These are phyloP conservation scores for Tuber brumale DNA, from an alignment of 495 filamentous ascomycete genomes.

Conservation along the genomic window DNA sequence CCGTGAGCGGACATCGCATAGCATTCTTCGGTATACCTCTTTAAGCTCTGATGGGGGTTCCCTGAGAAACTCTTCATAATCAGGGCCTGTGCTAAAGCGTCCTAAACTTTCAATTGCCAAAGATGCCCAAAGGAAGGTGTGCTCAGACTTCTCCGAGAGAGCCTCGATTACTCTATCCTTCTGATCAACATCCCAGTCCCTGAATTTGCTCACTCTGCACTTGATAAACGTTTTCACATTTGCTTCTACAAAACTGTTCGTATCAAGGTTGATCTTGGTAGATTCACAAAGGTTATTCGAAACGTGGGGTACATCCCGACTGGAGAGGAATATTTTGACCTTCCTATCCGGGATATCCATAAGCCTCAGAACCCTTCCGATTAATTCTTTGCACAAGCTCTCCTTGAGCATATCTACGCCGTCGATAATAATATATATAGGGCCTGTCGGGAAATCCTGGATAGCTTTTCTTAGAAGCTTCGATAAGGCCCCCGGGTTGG, in stretches of 20 bases:
- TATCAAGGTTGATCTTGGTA: not conserved
- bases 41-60: not conserved
- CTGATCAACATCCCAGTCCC: not conserved
- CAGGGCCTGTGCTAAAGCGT: not conserved
- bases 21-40: not conserved
- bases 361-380: not conserved
- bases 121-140: not conserved
- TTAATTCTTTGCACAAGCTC: not conserved
- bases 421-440: not conserved
- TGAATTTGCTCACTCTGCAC: not conserved
- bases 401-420: not conserved
- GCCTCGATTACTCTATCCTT: not conserved
- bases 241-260: not conserved
- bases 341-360: not conserved
- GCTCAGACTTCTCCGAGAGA: not conserved
- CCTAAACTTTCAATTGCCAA: not conserved
- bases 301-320: not conserved
- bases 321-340: not conserved
- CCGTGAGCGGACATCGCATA: not conserved
- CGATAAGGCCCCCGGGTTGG: not conserved
- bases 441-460: not conserved
- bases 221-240: not conserved
- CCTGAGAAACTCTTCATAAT: not conserved
- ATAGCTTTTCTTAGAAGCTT: not conserved
- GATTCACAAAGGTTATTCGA: not conserved